Base-by-base conservation (phyloP, 768 basidiomycete genomes). In the Gyrodon lividus region DNA sequence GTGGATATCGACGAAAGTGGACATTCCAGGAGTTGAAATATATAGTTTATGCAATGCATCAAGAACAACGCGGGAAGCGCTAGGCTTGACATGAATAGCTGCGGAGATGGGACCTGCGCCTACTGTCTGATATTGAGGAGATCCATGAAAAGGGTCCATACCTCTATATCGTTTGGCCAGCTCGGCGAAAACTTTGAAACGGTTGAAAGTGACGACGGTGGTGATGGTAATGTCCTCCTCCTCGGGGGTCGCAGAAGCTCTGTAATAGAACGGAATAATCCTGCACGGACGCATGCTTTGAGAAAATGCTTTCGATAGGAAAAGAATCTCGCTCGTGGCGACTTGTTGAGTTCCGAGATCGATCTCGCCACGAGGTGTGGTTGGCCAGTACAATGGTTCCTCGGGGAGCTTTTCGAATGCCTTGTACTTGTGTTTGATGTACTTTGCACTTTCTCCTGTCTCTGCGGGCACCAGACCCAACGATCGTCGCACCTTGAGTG, bases 191-290 rank as follows among this genome's bases (percentile, higher is more conserved):
- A 86, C 86, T 40, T 81, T 74, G 66, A 91, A 86, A 16, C 92
- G 78, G 58, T 88, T 86, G 61, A 80, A 82, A 2, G 92, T 93
- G 31, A 93, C 84, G 28, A 92, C 76, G 0, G 92, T 94, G 1
- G 92, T 89, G 49, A 94, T 82, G 2, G 92, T 93, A 46, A 94
- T 82, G 55, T 92, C 90, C 33, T 86, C 78, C 26, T 69, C 59
- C 43, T 82, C 75, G 55, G 85, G 78, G 10, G 62, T 58, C 2
- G 77, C 79, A 10, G 76, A 74, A 2, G 87, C 88, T 46, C 81
- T 80, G 65, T 89, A 90, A 68, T 87, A 92, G 71, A 85, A 94
- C 0, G 92, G 92, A 19, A 89, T 76, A 48, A 92, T 81, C 56
- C 83, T 82, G 61, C 79, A 85, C 1, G 91, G 90, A 33, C 80